phyloP scores from a whole-genome alignment of 805 yeast species.

The Yarrowia sp. region DNA sequence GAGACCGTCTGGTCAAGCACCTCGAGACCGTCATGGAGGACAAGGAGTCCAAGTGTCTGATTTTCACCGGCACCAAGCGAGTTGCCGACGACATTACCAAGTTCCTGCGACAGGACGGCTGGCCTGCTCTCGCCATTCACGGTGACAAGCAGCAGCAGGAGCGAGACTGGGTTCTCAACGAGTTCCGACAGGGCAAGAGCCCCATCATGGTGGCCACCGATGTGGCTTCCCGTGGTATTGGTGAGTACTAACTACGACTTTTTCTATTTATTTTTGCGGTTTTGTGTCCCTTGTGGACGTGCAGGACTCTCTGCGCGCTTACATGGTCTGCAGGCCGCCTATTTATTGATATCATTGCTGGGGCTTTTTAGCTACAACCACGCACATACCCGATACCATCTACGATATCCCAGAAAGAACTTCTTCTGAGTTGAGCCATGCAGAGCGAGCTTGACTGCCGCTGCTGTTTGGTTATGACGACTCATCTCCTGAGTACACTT shows the following conservation, averaged over 20 bases:
- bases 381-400: slow-evolving; percentile 20
- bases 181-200: slow-evolving; percentile 87
- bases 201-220: slow-evolving; percentile 99
- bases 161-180: slow-evolving; percentile 97
- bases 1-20: slow-evolving; percentile 82
- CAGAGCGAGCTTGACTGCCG: neutral
- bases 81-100: slow-evolving; percentile 93
- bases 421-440: slow-evolving; percentile 27
- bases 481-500: slow-evolving; percentile 24
- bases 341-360: slow-evolving; percentile 17
- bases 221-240: slow-evolving; percentile 99
- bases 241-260: slow-evolving; percentile 57
- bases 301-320: neutral
- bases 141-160: slow-evolving; percentile 98
- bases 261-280: neutral
- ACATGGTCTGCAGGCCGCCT: neutral
- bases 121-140: slow-evolving; percentile 98
- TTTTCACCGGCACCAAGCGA: slow-evolving; percentile 96
- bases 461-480: slow-evolving; percentile 25
- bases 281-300: neutral
- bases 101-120: slow-evolving; percentile 91
- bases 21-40: slow-evolving; percentile 72
- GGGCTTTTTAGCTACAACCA: slow-evolving; percentile 14
- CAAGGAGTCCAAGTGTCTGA: slow-evolving; percentile 70
- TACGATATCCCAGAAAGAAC: slow-evolving; percentile 21